Conservation (phyloP, 1,284 basidiomycete species). For the Tausonia pullulans region DNA sequence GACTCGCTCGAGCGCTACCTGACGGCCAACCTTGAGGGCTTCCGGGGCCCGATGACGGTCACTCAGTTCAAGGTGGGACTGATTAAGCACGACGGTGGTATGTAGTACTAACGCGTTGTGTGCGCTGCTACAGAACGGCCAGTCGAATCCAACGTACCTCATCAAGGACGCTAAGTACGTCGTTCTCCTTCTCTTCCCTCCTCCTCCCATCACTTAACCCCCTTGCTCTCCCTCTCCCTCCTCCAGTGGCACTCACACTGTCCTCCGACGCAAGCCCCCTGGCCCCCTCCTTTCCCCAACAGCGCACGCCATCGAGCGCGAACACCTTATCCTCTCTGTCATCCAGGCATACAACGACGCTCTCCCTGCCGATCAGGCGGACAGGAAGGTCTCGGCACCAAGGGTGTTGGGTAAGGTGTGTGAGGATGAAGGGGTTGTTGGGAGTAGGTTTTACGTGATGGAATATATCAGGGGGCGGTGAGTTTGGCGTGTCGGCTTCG, state of each 20-base stretch:
- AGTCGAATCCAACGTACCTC: slow-evolving; percentile 95
- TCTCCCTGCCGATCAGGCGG: slow-evolving; percentile 3
- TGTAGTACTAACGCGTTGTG: not conserved
- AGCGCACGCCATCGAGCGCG: slow-evolving; percentile 88
- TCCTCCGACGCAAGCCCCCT: slow-evolving; percentile 87
- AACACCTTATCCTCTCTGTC: slow-evolving; percentile 68
- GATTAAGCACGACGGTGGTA: slow-evolving; percentile 21
- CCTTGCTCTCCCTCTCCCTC: slow-evolving; percentile 16
- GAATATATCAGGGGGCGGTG: slow-evolving; percentile 74
- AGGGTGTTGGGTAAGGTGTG: slow-evolving; percentile 65
- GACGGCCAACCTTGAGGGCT: slow-evolving; percentile 43
- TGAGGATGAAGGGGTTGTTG: slow-evolving; percentile 62
- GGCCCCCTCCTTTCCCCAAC: slow-evolving; percentile 75
- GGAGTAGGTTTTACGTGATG: slow-evolving; percentile 92
- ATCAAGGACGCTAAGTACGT: slow-evolving; percentile 52
- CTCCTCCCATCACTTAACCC: slow-evolving; percentile 7
- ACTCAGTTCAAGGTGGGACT: slow-evolving; percentile 80
- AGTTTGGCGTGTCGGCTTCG: too few relatives aligned
- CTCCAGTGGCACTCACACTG: slow-evolving; percentile 52
- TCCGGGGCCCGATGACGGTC: slow-evolving; percentile 56
- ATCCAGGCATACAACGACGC: slow-evolving; percentile 57
- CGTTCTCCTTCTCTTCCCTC: slow-evolving; percentile 9
- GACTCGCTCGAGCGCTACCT: slow-evolving; percentile 59
- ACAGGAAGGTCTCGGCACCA: slow-evolving; percentile 62
- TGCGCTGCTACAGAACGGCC: slow-evolving; percentile 8